A percentile compares a stretch with the other conserved stretches of the same genome.
Conservation (phyloP, 2,329 filamentous ascomycete species). For the Fusarium pseudocircinatum region DNA sequence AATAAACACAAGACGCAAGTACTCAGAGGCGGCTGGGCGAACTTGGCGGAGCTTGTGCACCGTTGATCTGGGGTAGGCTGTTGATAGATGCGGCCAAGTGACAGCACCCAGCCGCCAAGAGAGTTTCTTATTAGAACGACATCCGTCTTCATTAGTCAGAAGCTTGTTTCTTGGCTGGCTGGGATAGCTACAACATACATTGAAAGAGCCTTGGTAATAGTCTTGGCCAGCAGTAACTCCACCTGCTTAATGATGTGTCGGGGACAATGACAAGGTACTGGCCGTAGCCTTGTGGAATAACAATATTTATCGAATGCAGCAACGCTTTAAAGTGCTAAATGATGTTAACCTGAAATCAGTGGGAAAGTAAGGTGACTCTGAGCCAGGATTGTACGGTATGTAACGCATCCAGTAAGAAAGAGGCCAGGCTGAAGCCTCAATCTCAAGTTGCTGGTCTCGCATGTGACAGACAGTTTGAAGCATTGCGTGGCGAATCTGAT, state of each 20-base stretch:
- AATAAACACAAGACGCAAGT: background rate
- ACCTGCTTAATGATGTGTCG: background rate
- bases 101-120: background rate
- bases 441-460: background rate
- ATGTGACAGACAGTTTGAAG: too few species aligned
- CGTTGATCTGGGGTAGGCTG: slow-evolving; percentile 23
- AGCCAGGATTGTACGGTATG: background rate
- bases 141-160: background rate
- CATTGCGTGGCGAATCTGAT: background rate
- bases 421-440: background rate
- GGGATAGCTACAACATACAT: background rate
- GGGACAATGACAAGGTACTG: background rate
- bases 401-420: background rate
- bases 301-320: too few species aligned
- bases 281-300: background rate
- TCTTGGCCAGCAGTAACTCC: slow-evolving; percentile 7
- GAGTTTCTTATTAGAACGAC: background rate
- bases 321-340: background rate
- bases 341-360: background rate
- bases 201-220: background rate
- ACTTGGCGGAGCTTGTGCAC: slow-evolving; percentile 22
- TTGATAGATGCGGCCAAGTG: slow-evolving; percentile 10
- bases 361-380: background rate
- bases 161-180: slow-evolving; percentile 9
- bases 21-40: slow-evolving; percentile 14